phyloP scores from a whole-genome alignment of 2,329 filamentous ascomycete genomes.

The Calonectria montana region DNA sequence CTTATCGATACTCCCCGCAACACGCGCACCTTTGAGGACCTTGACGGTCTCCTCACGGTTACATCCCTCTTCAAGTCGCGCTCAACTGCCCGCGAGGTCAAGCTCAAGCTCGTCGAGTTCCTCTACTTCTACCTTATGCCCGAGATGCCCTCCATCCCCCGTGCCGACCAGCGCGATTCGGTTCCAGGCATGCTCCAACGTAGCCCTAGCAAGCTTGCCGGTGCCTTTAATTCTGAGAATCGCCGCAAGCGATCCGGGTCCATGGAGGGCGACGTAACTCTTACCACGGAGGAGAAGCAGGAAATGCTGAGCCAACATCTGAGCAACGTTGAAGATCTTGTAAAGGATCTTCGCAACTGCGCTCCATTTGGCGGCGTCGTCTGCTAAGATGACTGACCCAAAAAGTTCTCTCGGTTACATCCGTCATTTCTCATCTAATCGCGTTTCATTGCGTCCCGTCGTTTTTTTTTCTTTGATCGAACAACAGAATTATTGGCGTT shows the following conservation, averaged over 20 bases:
- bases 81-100: constrained; percentile 86
- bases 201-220: constrained; percentile 75
- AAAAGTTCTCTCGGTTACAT: not conserved
- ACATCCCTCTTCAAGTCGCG: constrained; percentile 94
- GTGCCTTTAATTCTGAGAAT: constrained; percentile 60
- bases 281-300: constrained; percentile 85
- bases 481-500: constrained; percentile 27
- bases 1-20: constrained; percentile 88
- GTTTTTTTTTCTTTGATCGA: not conserved
- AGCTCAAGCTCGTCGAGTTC: constrained; percentile 96
- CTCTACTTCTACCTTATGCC: constrained; percentile 99
- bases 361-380: constrained; percentile 77
- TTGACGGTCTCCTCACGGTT: constrained; percentile 91
- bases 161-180: constrained; percentile 57
- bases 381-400: constrained; percentile 46
- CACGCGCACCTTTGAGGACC: constrained; percentile 89
- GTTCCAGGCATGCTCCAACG: constrained; percentile 69
- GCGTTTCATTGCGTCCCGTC: not conserved
- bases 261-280: constrained; percentile 54
- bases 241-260: constrained; percentile 49
- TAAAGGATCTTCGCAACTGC: constrained; percentile 84
- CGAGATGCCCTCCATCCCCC: constrained; percentile 74
- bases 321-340: constrained; percentile 85
- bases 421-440: not conserved
- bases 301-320: constrained; percentile 80